Evolutionary conservation across 2,329 filamentous ascomycete genomes (phyloP).

Genomic region (Ascochyta viciae-villosae): DNA sequence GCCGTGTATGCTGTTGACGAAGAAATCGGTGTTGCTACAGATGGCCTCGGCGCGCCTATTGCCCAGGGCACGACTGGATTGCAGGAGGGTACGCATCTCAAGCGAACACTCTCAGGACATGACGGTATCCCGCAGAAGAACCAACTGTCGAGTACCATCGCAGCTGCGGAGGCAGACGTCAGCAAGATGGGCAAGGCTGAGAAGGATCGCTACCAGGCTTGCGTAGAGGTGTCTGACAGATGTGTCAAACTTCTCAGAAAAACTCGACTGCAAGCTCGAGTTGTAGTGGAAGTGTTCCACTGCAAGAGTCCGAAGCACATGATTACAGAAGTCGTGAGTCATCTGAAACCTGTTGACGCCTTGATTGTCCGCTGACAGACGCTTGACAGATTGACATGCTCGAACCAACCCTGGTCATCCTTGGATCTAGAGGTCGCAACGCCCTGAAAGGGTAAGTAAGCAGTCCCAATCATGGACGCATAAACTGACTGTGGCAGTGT

Average conservation of each 20-base stretch:
- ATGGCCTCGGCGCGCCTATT: constrained; percentile 61
- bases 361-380: constrained; percentile 31
- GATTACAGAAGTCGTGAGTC: constrained; percentile 83
- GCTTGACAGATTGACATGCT: constrained; percentile 77
- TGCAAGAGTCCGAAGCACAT: constrained; percentile 98
- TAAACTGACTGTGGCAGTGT: constrained; percentile 65
- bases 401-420: constrained; percentile 88
- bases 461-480: constrained; percentile 10
- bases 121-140: constrained; percentile 45
- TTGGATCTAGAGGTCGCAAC: constrained; percentile 89
- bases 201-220: constrained; percentile 78
- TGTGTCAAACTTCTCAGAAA: constrained; percentile 87
- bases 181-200: constrained; percentile 63
- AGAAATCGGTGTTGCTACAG: constrained; percentile 65
- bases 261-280: constrained; percentile 88
- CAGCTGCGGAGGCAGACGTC: constrained; percentile 46
- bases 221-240: constrained; percentile 83
- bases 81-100: constrained; percentile 75
- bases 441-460: constrained; percentile 84
- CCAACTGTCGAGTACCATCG: constrained; percentile 46
- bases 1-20: constrained; percentile 95
- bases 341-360: constrained; percentile 19
- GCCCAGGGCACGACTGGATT: constrained; percentile 76
- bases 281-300: constrained; percentile 95
- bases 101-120: constrained; percentile 66